Evolutionary conservation across 2,329 filamentous ascomycete species (phyloP).

Genomic region (Monascus ruber): DNA sequence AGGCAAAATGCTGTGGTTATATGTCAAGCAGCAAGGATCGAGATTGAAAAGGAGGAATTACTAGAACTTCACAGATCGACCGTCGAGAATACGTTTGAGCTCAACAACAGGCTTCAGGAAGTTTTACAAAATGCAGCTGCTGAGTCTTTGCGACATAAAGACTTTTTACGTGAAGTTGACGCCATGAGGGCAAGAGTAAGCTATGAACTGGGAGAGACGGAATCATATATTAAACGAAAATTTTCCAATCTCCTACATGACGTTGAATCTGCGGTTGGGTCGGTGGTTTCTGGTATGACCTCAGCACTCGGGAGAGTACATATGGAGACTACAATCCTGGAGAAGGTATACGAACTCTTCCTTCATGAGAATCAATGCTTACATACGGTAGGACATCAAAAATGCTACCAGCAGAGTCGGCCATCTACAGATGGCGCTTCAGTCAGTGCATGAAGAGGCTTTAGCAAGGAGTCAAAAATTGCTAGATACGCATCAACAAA

Average conservation of each 20-base stretch:
- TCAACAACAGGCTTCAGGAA: constrained; percentile 23
- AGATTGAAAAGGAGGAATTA: constrained; percentile 43
- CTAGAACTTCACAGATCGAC: constrained; percentile 30
- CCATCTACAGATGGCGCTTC: constrained; percentile 15
- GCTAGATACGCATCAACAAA: constrained; percentile 13
- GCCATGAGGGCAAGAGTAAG: constrained; percentile 18
- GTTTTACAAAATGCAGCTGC: constrained; percentile 20
- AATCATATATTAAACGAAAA: constrained; percentile 10
- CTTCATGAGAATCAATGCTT: background rate
- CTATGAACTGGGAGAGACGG: constrained; percentile 21
- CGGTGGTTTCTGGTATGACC: constrained; percentile 9
- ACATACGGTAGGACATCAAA: constrained; percentile 18
- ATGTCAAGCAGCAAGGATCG: constrained; percentile 49
- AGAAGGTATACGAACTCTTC: constrained; percentile 6
- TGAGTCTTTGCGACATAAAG: constrained; percentile 18
- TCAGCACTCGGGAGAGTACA: constrained; percentile 10
- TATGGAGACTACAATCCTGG: constrained; percentile 7
- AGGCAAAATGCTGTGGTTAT: constrained; percentile 50
- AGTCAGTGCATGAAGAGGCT: constrained; percentile 16
- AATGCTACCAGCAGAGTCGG: constrained; percentile 13
- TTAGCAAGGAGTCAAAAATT: constrained; percentile 17
- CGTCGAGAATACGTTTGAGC: constrained; percentile 22
- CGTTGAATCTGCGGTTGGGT: constrained; percentile 13
- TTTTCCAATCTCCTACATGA: constrained; percentile 16
- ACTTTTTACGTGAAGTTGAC: constrained; percentile 22